Conservation (phyloP, 176 grass and related monocot species). For the Elymus sibiricus region DNA sequence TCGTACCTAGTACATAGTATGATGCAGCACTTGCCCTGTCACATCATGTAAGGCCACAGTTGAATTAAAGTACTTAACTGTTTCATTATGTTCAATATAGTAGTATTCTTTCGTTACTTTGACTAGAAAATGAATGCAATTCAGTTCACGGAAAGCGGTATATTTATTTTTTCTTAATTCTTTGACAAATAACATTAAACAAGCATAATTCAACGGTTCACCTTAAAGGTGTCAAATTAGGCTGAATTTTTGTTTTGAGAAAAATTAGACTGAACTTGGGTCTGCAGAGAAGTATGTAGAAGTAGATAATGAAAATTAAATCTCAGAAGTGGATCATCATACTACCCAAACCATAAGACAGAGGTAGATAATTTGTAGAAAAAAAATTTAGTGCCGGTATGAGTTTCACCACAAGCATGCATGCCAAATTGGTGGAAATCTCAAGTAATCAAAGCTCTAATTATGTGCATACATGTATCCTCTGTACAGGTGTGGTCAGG, state of each 20-base stretch:
- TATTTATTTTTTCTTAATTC: not conserved
- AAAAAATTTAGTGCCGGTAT: not conserved
- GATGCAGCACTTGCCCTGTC: conserved; percentile 11
- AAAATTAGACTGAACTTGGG: not conserved
- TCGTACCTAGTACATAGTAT: not conserved
- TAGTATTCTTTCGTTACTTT: not conserved
- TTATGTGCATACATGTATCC: not conserved
- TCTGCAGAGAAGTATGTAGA: not conserved
- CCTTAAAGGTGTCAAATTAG: not conserved
- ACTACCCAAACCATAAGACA: not conserved
- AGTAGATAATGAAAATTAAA: not conserved
- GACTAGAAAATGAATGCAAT: not conserved
- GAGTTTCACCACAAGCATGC: not conserved
- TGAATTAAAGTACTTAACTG: not conserved
- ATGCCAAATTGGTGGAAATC: not conserved
- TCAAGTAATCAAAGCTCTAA: not conserved
- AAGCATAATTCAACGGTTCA: not conserved
- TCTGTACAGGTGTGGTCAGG: not conserved
- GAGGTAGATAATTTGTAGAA: not conserved
- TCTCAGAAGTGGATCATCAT: not conserved
- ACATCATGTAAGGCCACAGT: not conserved
- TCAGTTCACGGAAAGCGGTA: not conserved
- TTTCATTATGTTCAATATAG: not conserved
- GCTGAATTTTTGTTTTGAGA: not conserved
- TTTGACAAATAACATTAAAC: not conserved